Evolutionary conservation across 345 rosid species (phyloP), one percentile per base, ranked within the genome.

Genomic region (Bretschneidera sinensis): DNA sequence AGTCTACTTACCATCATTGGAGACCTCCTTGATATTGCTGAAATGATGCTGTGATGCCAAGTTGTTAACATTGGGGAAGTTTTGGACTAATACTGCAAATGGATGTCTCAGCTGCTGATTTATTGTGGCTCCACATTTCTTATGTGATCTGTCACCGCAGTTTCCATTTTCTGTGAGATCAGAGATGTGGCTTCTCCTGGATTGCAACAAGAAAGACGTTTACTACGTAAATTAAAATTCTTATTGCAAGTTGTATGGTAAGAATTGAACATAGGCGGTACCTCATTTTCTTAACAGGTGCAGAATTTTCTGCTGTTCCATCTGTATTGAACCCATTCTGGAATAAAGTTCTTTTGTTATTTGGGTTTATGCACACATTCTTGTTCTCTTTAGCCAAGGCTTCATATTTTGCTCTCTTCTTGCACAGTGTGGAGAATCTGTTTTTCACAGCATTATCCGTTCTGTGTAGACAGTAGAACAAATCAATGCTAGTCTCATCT

Each of bases 381-480:
- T 43, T 76, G 48, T 86, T 94, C 80, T 84, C 99, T 69, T 94
- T 88, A 13, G 85, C 89, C 61, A 86, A 73, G 64, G 95, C 91
- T 78, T 94, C 97, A 62, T 81, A 88, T 77, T 83, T 94, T n/a
- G 95, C 96, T 74, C 89, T 94, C 76, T 90, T 94, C 84, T 94
- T 94, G 72, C 99, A 90, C 54, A 94, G 74, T 31, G 99, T 94
- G n/a, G 99, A 77, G 72, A 94, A 94, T 28, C 99, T 77, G 68
- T 94, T 94, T 77, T 94, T 94, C 71, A 94, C 99, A 16, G 97
- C 99, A 71, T 94, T 94, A 79, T 94, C 99, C 17, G 99, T 94
- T 75, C 99, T 94, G 79, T 71, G 66, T 66, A 65, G 69, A 62
- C 14, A 66, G 15, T 57, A 69, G 10, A 63, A 57, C 49, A 51